Evolutionary conservation across 805 yeast genomes (phyloP), one percentile per base, ranked within the genome.

Genomic region (Candida railenensis): DNA sequence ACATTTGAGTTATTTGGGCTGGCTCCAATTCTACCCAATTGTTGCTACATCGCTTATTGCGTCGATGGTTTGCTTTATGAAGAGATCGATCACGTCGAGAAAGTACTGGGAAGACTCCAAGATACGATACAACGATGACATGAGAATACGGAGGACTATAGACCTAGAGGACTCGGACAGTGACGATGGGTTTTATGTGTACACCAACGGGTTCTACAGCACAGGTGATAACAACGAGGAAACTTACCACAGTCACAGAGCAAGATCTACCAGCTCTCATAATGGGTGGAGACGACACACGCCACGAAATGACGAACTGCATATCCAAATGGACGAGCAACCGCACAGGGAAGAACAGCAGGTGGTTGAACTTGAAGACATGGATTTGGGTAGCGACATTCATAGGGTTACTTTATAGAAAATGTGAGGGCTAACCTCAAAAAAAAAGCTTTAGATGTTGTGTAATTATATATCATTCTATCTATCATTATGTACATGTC

Each of bases 1-100:
- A 2, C 81, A 82, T 58, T 67, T 92, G 45, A 76, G 81, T 45
- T 90, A 89, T 83, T 78, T 85, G 39, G 96, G 96, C 21, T 92
- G 97, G 97, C 68, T 86, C 43, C 77, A 87, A 48, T 67, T 91
- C 21, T 81, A 81, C 0, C 79, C 92, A 1, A 80, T 94, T 0
- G 77, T 85, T 1, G 62, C 84, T 28, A 72, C 83, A 40, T 85
- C 92, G 0, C 51, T 84, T 1, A 74, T 81, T 22, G 82, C 89
- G 1, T 76, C 89, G 1, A 61, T 84, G 52, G 65, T 87, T 16
- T 89, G 96, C 61, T 74, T 87, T 44, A 75, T 85, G 71, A 80
- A 91, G 57, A 71, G 96, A 53, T 76, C 87, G 0, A 78, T 82
- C 3, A 74, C 78, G 20, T 75, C 84, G 16, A 59, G 84, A 55